These are phyloP conservation scores for Eucalyptus erythrocorys DNA, from an alignment of 345 rosid species.

Conservation along the genomic window DNA sequence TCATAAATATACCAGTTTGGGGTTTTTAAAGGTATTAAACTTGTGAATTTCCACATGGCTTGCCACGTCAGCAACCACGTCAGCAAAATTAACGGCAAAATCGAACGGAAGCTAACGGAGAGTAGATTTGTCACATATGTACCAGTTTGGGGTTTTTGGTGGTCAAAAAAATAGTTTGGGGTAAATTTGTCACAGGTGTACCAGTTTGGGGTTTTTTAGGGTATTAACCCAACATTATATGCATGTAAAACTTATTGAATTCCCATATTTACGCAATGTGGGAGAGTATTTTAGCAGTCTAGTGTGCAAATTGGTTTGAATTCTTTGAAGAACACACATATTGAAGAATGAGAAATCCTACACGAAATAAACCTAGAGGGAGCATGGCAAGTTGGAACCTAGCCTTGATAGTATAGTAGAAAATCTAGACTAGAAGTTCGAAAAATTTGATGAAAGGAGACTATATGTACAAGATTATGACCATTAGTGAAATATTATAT, in stretches of 20 bases:
- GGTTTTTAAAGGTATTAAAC: too few species aligned
- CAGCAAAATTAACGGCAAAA: too few species aligned
- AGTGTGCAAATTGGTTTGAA: background rate
- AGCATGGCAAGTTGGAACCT: background rate
- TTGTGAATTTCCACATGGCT: too few species aligned
- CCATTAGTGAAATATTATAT: background rate
- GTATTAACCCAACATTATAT: background rate
- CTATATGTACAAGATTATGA: background rate
- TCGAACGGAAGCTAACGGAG: too few species aligned
- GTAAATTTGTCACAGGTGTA: too few species aligned
- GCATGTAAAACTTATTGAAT: background rate
- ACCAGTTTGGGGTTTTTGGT: too few species aligned
- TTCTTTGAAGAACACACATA: background rate
- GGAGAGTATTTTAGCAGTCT: background rate
- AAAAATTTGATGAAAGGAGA: background rate
- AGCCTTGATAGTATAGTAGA: background rate
- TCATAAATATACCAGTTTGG: too few species aligned
- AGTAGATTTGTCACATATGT: too few species aligned
- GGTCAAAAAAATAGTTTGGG: too few species aligned
- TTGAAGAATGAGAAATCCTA: background rate
- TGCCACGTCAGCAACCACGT: too few species aligned
- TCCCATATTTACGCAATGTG: background rate
- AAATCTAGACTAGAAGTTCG: background rate
- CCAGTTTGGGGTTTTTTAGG: too few species aligned
- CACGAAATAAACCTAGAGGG: background rate